phyloP scores from a whole-genome alignment of 352 stramenopile species.

The Thalassiosira livingstoniorum region DNA sequence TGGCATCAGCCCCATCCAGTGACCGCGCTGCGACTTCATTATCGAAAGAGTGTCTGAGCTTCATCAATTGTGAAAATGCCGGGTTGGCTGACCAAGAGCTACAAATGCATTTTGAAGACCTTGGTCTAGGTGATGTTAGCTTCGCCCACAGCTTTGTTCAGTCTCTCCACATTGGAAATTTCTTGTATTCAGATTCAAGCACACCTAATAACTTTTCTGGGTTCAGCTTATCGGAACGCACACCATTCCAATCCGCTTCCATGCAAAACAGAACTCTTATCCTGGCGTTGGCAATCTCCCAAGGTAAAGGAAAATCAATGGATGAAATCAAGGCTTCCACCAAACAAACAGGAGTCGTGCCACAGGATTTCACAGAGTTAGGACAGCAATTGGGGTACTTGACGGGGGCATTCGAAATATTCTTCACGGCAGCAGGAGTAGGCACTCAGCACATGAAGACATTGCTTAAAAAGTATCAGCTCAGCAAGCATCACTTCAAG shows the following conservation, averaged over 20 bases:
- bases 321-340: slow-evolving; percentile 15
- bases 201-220: slow-evolving; percentile 21
- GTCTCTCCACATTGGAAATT: slow-evolving; percentile 4
- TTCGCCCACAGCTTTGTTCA: slow-evolving; percentile 11
- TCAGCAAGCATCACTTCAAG: background rate
- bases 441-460: background rate
- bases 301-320: slow-evolving; percentile 13
- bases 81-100: slow-evolving; percentile 5
- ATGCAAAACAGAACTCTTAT: background rate
- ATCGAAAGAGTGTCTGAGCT: background rate
- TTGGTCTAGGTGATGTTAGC: background rate
- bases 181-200: slow-evolving; percentile 9
- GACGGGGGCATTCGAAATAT: background rate
- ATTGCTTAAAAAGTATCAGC: background rate
- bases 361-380: background rate
- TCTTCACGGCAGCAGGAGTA: slow-evolving; percentile 2
- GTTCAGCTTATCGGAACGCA: background rate
- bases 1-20: background rate
- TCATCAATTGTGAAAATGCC: slow-evolving; percentile 3
- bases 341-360: slow-evolving; percentile 14
- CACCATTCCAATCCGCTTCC: background rate
- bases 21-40: background rate
- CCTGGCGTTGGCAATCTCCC: background rate
- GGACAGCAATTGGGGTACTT: background rate
- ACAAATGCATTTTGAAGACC: background rate